Conservation (phyloP, 1,284 basidiomycete species). For the Ustilago curta region DNA sequence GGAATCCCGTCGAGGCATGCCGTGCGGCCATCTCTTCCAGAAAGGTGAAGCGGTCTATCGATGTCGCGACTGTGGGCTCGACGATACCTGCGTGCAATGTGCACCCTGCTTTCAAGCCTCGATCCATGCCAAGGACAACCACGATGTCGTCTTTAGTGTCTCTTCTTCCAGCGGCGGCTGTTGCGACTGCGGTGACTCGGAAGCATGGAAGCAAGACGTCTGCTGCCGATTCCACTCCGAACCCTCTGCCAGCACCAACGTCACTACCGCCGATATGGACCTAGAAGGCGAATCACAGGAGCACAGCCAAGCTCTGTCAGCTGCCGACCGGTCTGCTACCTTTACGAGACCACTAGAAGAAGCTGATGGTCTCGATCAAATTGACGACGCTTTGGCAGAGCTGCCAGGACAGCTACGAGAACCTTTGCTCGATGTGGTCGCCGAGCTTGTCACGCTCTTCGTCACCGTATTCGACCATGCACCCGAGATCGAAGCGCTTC, state of each 20-base stretch:
- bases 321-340: not conserved
- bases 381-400: slow-evolving; percentile 26
- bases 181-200: slow-evolving; percentile 68
- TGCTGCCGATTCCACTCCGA: slow-evolving; percentile 63
- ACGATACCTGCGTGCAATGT: slow-evolving; percentile 68
- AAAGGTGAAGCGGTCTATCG: slow-evolving; percentile 69
- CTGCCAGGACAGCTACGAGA: slow-evolving; percentile 75
- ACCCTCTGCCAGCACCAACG: slow-evolving; percentile 2
- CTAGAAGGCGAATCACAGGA: slow-evolving; percentile 33
- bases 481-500: slow-evolving; percentile 78
- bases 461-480: slow-evolving; percentile 87
- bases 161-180: slow-evolving; percentile 63
- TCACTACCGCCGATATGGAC: slow-evolving; percentile 30
- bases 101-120: slow-evolving; percentile 66
- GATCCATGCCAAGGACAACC: slow-evolving; percentile 58
- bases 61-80: slow-evolving; percentile 66
- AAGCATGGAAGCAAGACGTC: slow-evolving; percentile 66
- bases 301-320: not conserved
- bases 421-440: slow-evolving; percentile 79
- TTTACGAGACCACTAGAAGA: slow-evolving; percentile 8
- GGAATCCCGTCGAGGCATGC: slow-evolving; percentile 63
- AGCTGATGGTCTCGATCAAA: slow-evolving; percentile 35
- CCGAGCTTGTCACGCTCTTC: slow-evolving; percentile 83
- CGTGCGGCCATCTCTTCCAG: slow-evolving; percentile 69
- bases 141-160: slow-evolving; percentile 67